phyloP scores from a whole-genome alignment of 257 asterid genomes.

The Cordia subcordata region DNA sequence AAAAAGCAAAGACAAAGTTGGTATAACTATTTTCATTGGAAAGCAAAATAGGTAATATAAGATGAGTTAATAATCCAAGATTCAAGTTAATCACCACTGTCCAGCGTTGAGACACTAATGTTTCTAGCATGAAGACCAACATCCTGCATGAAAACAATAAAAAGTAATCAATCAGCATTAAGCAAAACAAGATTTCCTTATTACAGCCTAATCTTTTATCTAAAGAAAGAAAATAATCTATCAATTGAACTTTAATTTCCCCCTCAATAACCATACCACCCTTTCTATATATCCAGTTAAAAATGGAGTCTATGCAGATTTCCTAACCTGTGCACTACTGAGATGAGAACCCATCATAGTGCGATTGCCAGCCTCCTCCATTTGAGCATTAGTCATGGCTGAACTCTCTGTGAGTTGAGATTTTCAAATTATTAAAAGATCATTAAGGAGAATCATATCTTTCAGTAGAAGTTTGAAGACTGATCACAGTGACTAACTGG shows the following conservation, averaged over 20 bases:
- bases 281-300: too few relatives aligned
- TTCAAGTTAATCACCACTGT: slow-evolving; percentile 67
- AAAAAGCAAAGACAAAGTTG: slow-evolving; percentile 14
- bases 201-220: not conserved
- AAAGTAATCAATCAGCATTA: not conserved
- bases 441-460: not conserved
- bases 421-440: not conserved
- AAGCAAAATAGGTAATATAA: not conserved
- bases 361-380: slow-evolving; percentile 38
- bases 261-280: too few relatives aligned
- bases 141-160: slow-evolving; percentile 42
- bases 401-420: slow-evolving; percentile 28
- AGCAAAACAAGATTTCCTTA: not conserved
- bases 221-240: too few relatives aligned
- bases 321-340: slow-evolving; percentile 37
- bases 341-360: slow-evolving; percentile 29
- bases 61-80: not conserved
- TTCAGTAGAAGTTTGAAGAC: too few relatives aligned
- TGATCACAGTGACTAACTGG: too few relatives aligned
- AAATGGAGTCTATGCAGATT: not conserved
- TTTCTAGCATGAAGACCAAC: slow-evolving; percentile 87
- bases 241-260: not conserved
- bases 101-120: slow-evolving; percentile 73
- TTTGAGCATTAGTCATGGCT: slow-evolving; percentile 23
- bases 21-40: slow-evolving; percentile 4